Conservation (phyloP, 176 grass and related monocot species). For the Phoenix dactylifera region DNA sequence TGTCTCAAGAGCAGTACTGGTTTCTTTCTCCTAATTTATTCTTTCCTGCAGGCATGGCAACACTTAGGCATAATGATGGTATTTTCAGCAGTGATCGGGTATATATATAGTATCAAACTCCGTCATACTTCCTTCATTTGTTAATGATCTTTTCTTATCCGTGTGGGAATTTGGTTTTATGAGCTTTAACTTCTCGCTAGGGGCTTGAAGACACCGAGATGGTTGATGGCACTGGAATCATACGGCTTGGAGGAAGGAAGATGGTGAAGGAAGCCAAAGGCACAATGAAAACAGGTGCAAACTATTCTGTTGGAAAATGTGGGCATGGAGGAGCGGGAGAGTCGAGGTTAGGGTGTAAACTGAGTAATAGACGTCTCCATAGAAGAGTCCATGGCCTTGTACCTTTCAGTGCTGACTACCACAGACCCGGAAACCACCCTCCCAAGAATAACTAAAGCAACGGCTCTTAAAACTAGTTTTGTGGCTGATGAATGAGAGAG, state of each 20-base stretch:
- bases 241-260: conserved; percentile 11
- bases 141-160: too few species aligned
- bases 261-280: conserved; percentile 10
- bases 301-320: conserved; percentile 49
- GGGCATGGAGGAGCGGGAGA: conserved; percentile 30
- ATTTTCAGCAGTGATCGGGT: too few species aligned
- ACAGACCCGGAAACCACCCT: conserved; percentile 30
- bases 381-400: conserved; percentile 27
- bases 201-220: conserved; percentile 21
- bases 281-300: conserved; percentile 47
- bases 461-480: conserved; percentile 19
- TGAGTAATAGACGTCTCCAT: conserved; percentile 31
- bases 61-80: too few species aligned
- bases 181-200: conserved; percentile 4
- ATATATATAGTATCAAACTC: too few species aligned
- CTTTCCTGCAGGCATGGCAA: too few species aligned
- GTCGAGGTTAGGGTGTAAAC: conserved; percentile 35
- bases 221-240: conserved; percentile 9
- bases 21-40: too few species aligned
- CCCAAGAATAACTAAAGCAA: conserved; percentile 73
- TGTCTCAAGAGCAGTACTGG: too few species aligned
- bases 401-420: conserved; percentile 65
- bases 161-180: too few species aligned
- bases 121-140: too few species aligned
- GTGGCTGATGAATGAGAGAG: too few species aligned